phyloP scores from a whole-genome alignment of 129 eudicot species.

The Chrysanthemum lavandulifolium region DNA sequence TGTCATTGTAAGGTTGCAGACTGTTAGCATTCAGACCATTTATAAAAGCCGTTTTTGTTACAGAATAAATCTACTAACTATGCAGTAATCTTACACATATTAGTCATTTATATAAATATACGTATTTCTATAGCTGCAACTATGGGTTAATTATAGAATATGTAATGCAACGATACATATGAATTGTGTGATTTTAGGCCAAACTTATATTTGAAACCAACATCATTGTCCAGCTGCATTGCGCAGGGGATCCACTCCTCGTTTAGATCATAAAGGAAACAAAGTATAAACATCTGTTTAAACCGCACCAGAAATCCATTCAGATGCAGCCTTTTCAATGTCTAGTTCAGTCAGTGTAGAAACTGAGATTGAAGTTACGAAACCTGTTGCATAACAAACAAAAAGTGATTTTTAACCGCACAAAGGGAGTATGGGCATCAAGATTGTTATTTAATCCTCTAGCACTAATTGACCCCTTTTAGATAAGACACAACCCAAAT shows the following conservation, averaged over 20 bases:
- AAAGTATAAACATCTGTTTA: conserved; percentile 18
- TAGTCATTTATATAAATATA: too few species aligned
- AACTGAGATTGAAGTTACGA: conserved; percentile 60
- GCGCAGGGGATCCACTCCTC: too few species aligned
- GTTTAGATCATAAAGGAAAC: too few species aligned
- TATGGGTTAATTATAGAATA: too few species aligned
- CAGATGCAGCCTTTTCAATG: conserved; percentile 50
- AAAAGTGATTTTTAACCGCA: neutral
- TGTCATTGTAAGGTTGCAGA: neutral
- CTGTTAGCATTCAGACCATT: neutral
- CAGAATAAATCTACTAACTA: neutral
- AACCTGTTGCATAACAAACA: conserved; percentile 51
- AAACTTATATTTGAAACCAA: too few species aligned
- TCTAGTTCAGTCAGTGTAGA: conserved; percentile 50
- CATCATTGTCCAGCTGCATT: too few species aligned
- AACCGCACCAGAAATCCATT: conserved; percentile 68
- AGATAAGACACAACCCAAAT: neutral
- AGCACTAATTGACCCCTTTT: neutral
- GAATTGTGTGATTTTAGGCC: too few species aligned
- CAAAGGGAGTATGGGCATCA: neutral
- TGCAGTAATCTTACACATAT: too few species aligned
- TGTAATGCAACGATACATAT: too few species aligned
- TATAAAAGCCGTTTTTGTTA: neutral
- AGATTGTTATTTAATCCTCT: neutral
- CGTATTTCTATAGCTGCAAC: too few species aligned